A percentile compares a stretch with the other conserved stretches of the same genome.
These are phyloP conservation scores for Arthroderma uncinatum DNA, from an alignment of 2,329 filamentous ascomycete species.

Conservation along the genomic window DNA sequence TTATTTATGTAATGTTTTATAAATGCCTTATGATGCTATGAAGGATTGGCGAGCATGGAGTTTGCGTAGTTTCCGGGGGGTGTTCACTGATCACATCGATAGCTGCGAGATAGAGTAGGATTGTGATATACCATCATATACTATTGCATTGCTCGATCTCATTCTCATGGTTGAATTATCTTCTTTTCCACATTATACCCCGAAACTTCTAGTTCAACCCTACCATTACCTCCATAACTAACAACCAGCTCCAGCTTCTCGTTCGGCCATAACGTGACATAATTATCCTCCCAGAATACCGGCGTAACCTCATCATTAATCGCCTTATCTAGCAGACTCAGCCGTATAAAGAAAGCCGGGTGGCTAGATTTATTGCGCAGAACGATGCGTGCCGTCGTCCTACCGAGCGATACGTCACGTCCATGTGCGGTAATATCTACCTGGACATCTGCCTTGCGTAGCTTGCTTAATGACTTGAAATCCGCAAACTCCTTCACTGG, in stretches of 20 bases:
- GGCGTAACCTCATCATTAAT: constrained; percentile 38
- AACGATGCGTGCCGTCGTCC: constrained; percentile 24
- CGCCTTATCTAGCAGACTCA: constrained; percentile 39
- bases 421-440: constrained; percentile 16
- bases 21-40: too few relatives aligned
- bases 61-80: too few relatives aligned
- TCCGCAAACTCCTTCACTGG: constrained; percentile 44
- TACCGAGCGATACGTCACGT: not conserved
- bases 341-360: constrained; percentile 48
- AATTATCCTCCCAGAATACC: constrained; percentile 52
- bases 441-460: constrained; percentile 32
- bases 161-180: not conserved
- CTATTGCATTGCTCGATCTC: not conserved
- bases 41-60: too few relatives aligned
- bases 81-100: too few relatives aligned
- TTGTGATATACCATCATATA: not conserved
- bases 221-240: constrained; percentile 12
- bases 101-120: too few relatives aligned
- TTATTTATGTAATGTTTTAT: too few relatives aligned
- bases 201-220: constrained; percentile 4
- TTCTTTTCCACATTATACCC: constrained; percentile 9
- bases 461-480: constrained; percentile 35
- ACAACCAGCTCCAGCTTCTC: constrained; percentile 40
- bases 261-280: constrained; percentile 49
- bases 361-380: constrained; percentile 43